Evolutionary conservation across 1,139 yeast species (phyloP).

Genomic region (Barnettozyma hawaiiensis): DNA sequence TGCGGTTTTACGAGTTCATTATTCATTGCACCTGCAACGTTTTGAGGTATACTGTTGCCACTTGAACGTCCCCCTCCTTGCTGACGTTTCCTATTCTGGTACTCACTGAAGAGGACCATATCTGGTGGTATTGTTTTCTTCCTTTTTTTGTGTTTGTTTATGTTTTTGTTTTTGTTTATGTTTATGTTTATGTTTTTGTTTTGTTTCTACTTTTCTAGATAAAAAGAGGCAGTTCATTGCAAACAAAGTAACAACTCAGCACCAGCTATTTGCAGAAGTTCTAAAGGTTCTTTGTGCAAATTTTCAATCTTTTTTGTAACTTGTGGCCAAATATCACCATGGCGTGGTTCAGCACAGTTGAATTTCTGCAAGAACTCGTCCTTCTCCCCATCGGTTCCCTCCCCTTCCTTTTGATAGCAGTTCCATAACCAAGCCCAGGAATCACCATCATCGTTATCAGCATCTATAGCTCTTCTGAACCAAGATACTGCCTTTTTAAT

Average conservation of each 20-base stretch:
- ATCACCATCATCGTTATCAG: constrained; percentile 64
- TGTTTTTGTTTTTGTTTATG: neutral
- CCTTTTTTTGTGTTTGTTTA: neutral
- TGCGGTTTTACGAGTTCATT: neutral
- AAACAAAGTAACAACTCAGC: constrained; percentile 6
- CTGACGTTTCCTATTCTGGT: constrained; percentile 6
- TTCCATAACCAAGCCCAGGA: constrained; percentile 67
- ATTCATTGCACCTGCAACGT: neutral
- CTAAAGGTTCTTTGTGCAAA: constrained; percentile 33
- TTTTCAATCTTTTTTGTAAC: constrained; percentile 41
- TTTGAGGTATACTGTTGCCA: neutral
- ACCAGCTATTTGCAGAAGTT: constrained; percentile 33
- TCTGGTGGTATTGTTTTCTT: neutral
- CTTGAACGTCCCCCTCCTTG: neutral
- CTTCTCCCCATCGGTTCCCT: constrained; percentile 27
- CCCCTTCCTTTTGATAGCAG: constrained; percentile 31
- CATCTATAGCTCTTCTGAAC: constrained; percentile 63
- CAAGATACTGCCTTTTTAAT: constrained; percentile 61
- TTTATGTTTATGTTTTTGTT: neutral
- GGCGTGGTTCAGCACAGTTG: constrained; percentile 44
- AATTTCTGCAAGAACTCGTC: constrained; percentile 32
- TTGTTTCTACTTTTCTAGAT: neutral
- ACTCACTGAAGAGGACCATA: constrained; percentile 11
- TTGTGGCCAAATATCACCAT: constrained; percentile 54
- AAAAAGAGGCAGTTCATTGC: neutral